These are phyloP conservation scores for Trametes gibbosa DNA, from an alignment of 768 basidiomycete genomes.

Conservation along the genomic window DNA sequence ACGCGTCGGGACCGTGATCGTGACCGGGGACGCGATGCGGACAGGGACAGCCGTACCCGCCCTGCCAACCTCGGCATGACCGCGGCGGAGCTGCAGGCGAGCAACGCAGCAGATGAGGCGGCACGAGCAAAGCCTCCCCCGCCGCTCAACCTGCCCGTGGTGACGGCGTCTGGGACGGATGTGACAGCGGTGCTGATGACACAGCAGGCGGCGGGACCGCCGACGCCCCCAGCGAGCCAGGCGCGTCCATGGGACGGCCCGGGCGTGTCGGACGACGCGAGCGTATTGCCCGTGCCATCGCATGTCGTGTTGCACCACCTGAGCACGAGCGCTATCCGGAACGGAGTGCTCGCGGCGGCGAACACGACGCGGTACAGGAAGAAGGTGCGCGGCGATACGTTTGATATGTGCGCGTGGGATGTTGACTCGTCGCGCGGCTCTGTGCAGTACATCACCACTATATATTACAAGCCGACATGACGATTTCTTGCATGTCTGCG, in stretches of 20 bases:
- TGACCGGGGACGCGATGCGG: slow-evolving; percentile 6
- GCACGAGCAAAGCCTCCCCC: slow-evolving; percentile 14
- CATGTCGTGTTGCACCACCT: slow-evolving; percentile 95
- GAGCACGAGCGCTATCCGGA: slow-evolving; percentile 92
- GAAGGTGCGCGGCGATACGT: slow-evolving; percentile 54
- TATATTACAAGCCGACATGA: slow-evolving; percentile 75
- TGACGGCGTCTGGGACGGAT: slow-evolving; percentile 33
- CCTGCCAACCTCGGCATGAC: slow-evolving; percentile 27
- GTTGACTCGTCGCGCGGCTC: slow-evolving; percentile 14
- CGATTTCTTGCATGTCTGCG: not conserved
- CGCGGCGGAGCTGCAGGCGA: slow-evolving; percentile 3
- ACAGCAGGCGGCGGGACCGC: slow-evolving; percentile 19
- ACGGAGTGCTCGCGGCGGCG: slow-evolving; percentile 89
- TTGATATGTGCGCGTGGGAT: not conserved
- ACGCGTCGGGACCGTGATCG: slow-evolving; percentile 12
- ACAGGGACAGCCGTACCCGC: slow-evolving; percentile 24
- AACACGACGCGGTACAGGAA: slow-evolving; percentile 88
- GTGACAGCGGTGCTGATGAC: slow-evolving; percentile 21
- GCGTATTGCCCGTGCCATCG: slow-evolving; percentile 87
- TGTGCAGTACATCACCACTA: slow-evolving; percentile 75
- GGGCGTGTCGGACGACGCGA: slow-evolving; percentile 79
- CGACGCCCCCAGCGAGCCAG: slow-evolving; percentile 15
- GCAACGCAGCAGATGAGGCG: not conserved
- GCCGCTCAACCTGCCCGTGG: slow-evolving; percentile 28
- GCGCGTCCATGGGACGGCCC: slow-evolving; percentile 16